Evolutionary conservation across 1,284 basidiomycete genomes (phyloP).

Genomic region (Thelephora terrestris): DNA sequence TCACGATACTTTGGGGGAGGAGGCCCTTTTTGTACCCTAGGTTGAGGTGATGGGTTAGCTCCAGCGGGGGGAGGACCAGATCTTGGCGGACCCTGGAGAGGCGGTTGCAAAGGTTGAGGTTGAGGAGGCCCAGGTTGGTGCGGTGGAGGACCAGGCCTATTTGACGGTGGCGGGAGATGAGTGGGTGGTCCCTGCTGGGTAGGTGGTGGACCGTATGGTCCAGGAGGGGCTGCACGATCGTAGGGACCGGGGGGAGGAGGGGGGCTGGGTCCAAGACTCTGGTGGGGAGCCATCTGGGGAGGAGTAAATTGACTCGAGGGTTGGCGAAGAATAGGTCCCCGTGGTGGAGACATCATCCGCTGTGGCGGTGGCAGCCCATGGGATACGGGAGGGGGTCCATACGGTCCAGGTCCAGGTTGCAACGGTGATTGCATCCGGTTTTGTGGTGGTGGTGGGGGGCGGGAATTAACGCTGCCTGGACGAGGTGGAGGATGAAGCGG

Average conservation of each 20-base stretch:
- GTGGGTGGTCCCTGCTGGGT: constrained; percentile 9
- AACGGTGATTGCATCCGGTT: constrained; percentile 25
- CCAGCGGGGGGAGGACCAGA: constrained; percentile 31
- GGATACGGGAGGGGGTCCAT: constrained; percentile 30
- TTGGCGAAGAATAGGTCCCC: constrained; percentile 23
- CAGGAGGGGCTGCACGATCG: constrained; percentile 31
- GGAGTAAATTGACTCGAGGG: constrained; percentile 22
- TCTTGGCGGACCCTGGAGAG: constrained; percentile 13
- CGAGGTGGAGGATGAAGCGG: constrained; percentile 51
- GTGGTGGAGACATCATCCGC: constrained; percentile 32
- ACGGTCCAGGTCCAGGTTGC: constrained; percentile 20
- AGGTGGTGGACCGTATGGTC: constrained; percentile 17
- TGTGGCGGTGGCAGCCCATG: constrained; percentile 25
- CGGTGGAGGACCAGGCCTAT: constrained; percentile 13
- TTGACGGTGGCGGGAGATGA: constrained; percentile 13
- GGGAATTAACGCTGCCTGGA: constrained; percentile 48
- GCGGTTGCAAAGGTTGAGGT: constrained; percentile 15
- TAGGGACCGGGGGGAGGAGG: constrained; percentile 29
- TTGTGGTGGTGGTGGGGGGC: constrained; percentile 33
- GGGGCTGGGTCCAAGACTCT: constrained; percentile 21
- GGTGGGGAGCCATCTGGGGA: constrained; percentile 9
- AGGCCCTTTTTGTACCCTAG: constrained; percentile 31
- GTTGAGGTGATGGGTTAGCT: constrained; percentile 18
- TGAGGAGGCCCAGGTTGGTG: constrained; percentile 18
- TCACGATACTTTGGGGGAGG: constrained; percentile 77